These are phyloP conservation scores for Inonotus hispidus DNA, from an alignment of 1,284 basidiomycete genomes.

Conservation along the genomic window DNA sequence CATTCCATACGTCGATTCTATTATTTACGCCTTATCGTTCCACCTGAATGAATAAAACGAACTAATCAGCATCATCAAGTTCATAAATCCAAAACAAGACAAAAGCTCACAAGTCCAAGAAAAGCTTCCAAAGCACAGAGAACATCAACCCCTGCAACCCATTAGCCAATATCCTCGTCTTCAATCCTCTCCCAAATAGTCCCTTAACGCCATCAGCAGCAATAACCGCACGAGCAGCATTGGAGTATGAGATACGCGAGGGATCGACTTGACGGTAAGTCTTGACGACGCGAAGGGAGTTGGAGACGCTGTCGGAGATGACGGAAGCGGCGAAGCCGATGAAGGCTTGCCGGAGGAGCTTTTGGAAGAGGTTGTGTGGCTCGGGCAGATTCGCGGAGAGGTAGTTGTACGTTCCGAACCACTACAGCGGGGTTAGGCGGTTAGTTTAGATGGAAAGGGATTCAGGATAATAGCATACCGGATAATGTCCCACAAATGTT, in stretches of 20 bases:
- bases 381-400: slow-evolving; percentile 61
- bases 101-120: slow-evolving; percentile 69
- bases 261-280: slow-evolving; percentile 90
- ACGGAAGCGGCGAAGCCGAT: slow-evolving; percentile 84
- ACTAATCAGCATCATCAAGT: background rate
- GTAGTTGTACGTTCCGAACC: slow-evolving; percentile 83
- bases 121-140: slow-evolving; percentile 79
- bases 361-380: slow-evolving; percentile 47
- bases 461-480: slow-evolving; percentile 33
- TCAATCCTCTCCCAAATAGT: slow-evolving; percentile 76
- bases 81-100: background rate
- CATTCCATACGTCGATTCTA: background rate
- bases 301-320: slow-evolving; percentile 77
- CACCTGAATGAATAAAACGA: slow-evolving; percentile 26
- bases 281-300: slow-evolving; percentile 87
- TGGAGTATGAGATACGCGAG: slow-evolving; percentile 66
- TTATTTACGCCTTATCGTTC: slow-evolving; percentile 36
- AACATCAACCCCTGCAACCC: slow-evolving; percentile 85
- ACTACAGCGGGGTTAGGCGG: slow-evolving; percentile 35
- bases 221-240: slow-evolving; percentile 64
- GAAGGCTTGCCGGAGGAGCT: slow-evolving; percentile 71
- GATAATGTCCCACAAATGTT: slow-evolving; percentile 88
- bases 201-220: slow-evolving; percentile 59
- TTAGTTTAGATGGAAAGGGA: background rate
- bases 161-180: slow-evolving; percentile 80